A percentile compares a stretch with the other conserved stretches of the same genome.
Conservation (phyloP, 345 rosid species). For the Brassica napus region Da-Ae NC_063435.1:367001-367500, state of each 20-base stretch:
- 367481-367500: conserved; percentile 43
- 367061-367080: conserved; percentile 42
- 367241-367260: conserved; percentile 45
- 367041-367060: conserved; percentile 49
- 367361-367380: conserved; percentile 38
- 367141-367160: conserved; percentile 46
- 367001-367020: conserved; percentile 44
- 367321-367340: conserved; percentile 47
- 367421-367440: conserved; percentile 44
- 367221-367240: conserved; percentile 50
- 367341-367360: conserved; percentile 45
- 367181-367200: conserved; percentile 32
- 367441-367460: conserved; percentile 41
- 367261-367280: conserved; percentile 44
- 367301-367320: conserved; percentile 44
- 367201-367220: conserved; percentile 40
- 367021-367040: conserved; percentile 55
- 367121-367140: conserved; percentile 45
- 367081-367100: conserved; percentile 39
- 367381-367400: conserved; percentile 42
- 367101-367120: conserved; percentile 41
- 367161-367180: conserved; percentile 47
- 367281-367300: conserved; percentile 44
- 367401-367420: conserved; percentile 45
- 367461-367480: conserved; percentile 40